Conservation (phyloP, 2,329 filamentous ascomycete genomes). For the Trichophyton mentagrophytes region DNA sequence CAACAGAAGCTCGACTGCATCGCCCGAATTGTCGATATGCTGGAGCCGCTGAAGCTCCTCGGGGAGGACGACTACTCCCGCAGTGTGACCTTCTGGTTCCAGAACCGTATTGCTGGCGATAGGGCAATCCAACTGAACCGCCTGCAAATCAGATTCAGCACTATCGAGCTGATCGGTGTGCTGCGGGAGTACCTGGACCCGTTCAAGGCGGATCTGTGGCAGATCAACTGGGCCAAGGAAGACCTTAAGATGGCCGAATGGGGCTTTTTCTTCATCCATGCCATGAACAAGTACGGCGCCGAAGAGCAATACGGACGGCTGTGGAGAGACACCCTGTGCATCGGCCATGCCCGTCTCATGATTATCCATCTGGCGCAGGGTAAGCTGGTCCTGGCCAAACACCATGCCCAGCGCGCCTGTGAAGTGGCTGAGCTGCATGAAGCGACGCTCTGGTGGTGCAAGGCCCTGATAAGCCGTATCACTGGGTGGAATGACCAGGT, state of each 20-base stretch:
- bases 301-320: background rate
- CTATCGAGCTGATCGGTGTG: background rate
- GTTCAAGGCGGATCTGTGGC: background rate
- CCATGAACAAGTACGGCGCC: background rate
- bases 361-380: background rate
- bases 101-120: background rate
- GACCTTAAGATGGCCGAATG: slow-evolving; percentile 2
- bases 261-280: background rate
- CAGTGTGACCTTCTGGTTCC: background rate
- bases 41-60: background rate
- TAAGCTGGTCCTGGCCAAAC: background rate
- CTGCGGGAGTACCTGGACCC: background rate
- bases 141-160: background rate
- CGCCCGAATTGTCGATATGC: background rate
- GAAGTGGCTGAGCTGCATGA: background rate
- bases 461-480: background rate
- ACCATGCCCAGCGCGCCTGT: background rate
- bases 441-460: background rate
- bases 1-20: no score
- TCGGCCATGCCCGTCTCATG: slow-evolving; percentile 2
- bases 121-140: background rate
- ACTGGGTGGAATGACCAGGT: background rate
- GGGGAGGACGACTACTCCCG: background rate
- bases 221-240: background rate
- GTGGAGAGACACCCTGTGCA: slow-evolving; percentile 6